phyloP scores from a whole-genome alignment of 2,329 filamentous ascomycete species.

The Cytospora leucostoma region DNA sequence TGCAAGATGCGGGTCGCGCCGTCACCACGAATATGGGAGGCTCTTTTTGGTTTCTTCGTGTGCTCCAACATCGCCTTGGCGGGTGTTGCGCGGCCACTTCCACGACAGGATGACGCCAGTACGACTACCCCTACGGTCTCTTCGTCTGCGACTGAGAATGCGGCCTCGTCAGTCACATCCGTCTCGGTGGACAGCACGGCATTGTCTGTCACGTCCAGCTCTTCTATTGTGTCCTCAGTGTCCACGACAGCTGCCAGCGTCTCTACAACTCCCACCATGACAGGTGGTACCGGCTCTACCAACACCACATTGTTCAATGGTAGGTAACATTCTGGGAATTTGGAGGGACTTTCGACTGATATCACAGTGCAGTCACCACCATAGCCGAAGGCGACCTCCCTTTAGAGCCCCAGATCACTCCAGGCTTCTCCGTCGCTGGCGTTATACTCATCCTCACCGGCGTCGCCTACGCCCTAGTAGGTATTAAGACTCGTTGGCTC shows the following conservation, averaged over 20 bases:
- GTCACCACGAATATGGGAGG: conserved; percentile 11
- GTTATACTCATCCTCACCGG: conserved; percentile 74
- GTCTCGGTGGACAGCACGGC: background rate
- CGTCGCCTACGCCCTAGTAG: conserved; percentile 70
- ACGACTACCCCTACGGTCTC: background rate
- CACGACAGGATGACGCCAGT: conserved; percentile 15
- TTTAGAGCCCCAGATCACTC: conserved; percentile 72
- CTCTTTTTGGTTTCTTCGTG: conserved; percentile 17
- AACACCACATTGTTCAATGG: conserved; percentile 21
- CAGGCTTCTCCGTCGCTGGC: conserved; percentile 78
- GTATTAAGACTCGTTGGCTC: conserved; percentile 78
- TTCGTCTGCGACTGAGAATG: conserved; percentile 2
- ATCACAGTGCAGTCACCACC: conserved; percentile 43
- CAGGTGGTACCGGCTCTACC: conserved; percentile 9
- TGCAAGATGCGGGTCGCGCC: conserved; percentile 18
- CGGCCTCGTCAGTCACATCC: background rate
- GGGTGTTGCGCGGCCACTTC: conserved; percentile 23
- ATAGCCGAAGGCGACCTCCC: conserved; percentile 62
- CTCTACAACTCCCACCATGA: conserved; percentile 13
- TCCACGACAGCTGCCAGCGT: conserved; percentile 12
- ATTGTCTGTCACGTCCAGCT: background rate
- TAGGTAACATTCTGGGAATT: background rate
- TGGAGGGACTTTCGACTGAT: background rate
- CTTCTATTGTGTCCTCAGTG: conserved; percentile 1
- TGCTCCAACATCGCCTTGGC: conserved; percentile 21